phyloP scores from a whole-genome alignment of 2,329 filamentous ascomycete genomes.

The Colletotrichum lupini region DNA sequence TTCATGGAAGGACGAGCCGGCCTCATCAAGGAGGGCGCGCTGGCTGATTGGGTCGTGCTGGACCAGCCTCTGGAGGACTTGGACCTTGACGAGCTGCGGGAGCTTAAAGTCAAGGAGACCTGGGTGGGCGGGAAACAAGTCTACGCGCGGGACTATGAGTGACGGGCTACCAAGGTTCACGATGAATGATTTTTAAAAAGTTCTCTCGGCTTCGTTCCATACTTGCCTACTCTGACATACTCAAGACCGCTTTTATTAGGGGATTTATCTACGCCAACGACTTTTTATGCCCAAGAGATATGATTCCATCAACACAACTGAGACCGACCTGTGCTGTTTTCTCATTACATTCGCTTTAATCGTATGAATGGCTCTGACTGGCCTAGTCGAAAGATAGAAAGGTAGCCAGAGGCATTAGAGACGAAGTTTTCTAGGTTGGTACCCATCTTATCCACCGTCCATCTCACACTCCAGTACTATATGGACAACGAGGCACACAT shows the following conservation, averaged over 20 bases:
- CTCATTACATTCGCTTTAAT: too few relatives aligned
- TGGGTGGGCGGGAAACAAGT: conserved; percentile 72
- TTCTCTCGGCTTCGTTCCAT: neutral
- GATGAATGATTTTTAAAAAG: neutral
- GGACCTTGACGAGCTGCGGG: conserved; percentile 63
- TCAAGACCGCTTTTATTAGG: neutral
- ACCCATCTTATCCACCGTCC: neutral
- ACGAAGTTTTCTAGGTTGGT: too few relatives aligned
- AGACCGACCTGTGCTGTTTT: neutral
- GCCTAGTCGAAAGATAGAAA: too few relatives aligned
- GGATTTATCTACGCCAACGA: neutral
- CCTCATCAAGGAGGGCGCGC: conserved; percentile 67
- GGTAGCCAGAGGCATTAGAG: too few relatives aligned
- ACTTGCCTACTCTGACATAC: neutral
- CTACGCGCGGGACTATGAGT: conserved; percentile 44
- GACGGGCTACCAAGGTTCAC: neutral
- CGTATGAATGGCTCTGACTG: too few relatives aligned
- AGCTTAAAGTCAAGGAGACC: conserved; percentile 70
- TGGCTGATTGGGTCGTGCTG: conserved; percentile 79
- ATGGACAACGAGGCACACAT: neutral
- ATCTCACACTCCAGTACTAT: neutral
- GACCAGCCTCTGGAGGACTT: conserved; percentile 65
- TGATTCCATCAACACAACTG: neutral
- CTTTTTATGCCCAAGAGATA: neutral
- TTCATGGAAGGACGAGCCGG: conserved; percentile 71